Conservation (phyloP, 192 early-diverging fungal genomes). For the Linnemannia zychae region DNA sequence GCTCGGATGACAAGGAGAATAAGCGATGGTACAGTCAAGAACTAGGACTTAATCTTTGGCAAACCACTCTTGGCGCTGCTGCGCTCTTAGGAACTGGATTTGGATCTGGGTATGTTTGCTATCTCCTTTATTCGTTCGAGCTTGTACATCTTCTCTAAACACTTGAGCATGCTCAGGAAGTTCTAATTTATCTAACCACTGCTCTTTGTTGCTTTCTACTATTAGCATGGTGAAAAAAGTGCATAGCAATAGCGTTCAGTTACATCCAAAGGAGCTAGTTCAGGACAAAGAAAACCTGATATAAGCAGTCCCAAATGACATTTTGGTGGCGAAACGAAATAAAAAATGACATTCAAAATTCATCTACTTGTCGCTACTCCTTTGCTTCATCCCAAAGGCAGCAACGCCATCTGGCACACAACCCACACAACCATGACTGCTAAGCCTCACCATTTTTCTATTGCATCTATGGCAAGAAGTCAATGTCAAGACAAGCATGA, state of each 20-base stretch:
- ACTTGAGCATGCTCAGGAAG: background rate
- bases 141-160: background rate
- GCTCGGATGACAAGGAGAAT: conserved; percentile 50
- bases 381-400: background rate
- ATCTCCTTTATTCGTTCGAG: background rate
- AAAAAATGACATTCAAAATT: background rate
- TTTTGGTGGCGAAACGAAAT: background rate
- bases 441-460: background rate
- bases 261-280: conserved; percentile 41
- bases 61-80: conserved; percentile 47
- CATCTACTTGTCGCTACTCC: background rate
- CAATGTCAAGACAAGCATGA: background rate
- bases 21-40: conserved; percentile 56
- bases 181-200: background rate
- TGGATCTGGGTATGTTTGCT: conserved; percentile 45
- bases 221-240: conserved; percentile 54
- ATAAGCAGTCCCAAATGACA: background rate
- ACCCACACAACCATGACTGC: background rate
- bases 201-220: background rate
- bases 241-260: conserved; percentile 26
- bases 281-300: conserved; percentile 19
- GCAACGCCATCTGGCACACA: background rate
- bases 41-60: conserved; percentile 53
- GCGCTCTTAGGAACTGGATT: conserved; percentile 45
- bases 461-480: background rate